A percentile compares a stretch with the other conserved stretches of the same genome.
phyloP scores from a whole-genome alignment of 164 flowering plant genomes.

The Nymphaea colorata region DNA sequence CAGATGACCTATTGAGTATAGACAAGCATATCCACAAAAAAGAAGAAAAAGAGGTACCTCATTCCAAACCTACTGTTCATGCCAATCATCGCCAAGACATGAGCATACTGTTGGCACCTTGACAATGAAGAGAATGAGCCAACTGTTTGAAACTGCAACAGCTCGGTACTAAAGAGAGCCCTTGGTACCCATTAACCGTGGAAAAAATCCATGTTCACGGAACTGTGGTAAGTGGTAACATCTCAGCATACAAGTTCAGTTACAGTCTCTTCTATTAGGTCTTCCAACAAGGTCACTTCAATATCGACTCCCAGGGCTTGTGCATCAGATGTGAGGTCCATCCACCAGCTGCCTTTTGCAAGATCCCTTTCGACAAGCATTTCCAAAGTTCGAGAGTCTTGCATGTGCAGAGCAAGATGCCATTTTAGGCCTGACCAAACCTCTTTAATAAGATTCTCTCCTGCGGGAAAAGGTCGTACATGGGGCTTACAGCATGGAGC shows the following conservation, averaged over 20 bases:
- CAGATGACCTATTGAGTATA: too few relatives aligned
- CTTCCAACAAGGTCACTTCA: constrained; percentile 44
- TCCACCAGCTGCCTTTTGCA: constrained; percentile 47
- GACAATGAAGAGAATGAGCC: too few relatives aligned
- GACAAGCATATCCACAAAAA: too few relatives aligned
- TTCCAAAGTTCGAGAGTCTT: constrained; percentile 36
- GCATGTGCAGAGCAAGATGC: constrained; percentile 28
- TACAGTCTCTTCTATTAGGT: constrained; percentile 49
- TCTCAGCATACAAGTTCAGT: not conserved
- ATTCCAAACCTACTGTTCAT: too few relatives aligned
- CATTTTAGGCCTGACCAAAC: constrained; percentile 47
- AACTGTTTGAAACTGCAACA: too few relatives aligned
- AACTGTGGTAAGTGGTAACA: too few relatives aligned
- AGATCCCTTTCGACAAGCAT: constrained; percentile 57
- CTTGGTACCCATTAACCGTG: too few relatives aligned
- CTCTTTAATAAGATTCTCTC: constrained; percentile 30
- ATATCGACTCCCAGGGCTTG: constrained; percentile 42
- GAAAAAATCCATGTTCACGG: not conserved
- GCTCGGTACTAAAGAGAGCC: too few relatives aligned
- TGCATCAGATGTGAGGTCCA: constrained; percentile 40
- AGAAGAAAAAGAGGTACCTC: too few relatives aligned
- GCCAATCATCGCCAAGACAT: too few relatives aligned
- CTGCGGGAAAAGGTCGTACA: constrained; percentile 33
- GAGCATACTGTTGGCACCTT: too few relatives aligned
- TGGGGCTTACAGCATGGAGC: constrained; percentile 30